phyloP scores from a whole-genome alignment of 2,329 filamentous ascomycete genomes.

The Penicillium sp. region DNA sequence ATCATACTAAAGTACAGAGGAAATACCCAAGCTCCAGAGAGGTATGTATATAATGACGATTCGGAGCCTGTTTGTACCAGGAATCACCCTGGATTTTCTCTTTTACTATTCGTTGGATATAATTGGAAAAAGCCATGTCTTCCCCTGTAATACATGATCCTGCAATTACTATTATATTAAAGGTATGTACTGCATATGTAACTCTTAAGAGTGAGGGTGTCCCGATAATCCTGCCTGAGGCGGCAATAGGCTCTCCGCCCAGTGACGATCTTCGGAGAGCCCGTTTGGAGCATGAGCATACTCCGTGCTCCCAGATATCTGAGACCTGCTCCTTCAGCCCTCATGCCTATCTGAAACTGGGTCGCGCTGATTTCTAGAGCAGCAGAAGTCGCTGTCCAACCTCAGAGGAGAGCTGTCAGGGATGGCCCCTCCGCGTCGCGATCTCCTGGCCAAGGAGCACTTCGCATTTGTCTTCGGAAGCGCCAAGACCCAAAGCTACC shows the following conservation, averaged over 20 bases:
- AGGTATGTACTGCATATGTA: too few species aligned
- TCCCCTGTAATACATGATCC: too few species aligned
- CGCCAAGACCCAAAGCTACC: conserved; percentile 73
- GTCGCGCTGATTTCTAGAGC: conserved; percentile 14
- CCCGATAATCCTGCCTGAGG: conserved; percentile 20
- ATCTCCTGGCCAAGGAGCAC: conserved; percentile 63
- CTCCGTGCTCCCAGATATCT: neutral
- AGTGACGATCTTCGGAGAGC: neutral
- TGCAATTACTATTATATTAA: too few species aligned
- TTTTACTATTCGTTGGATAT: too few species aligned
- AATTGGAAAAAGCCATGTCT: too few species aligned
- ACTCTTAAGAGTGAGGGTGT: neutral
- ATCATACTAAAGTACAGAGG: too few species aligned
- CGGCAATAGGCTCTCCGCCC: conserved; percentile 17
- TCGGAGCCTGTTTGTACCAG: too few species aligned
- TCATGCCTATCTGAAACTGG: conserved; percentile 16
- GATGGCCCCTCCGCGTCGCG: conserved; percentile 47
- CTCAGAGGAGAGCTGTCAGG: conserved; percentile 10
- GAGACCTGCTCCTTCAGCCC: neutral
- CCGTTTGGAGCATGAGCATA: too few species aligned
- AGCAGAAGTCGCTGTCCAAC: conserved; percentile 14
- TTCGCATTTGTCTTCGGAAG: conserved; percentile 70
- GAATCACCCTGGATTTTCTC: too few species aligned
- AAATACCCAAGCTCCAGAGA: too few species aligned
- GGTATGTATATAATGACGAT: too few species aligned